Base-by-base conservation (phyloP, 106 monocot genomes). In the Vanilla planifolia region DNA sequence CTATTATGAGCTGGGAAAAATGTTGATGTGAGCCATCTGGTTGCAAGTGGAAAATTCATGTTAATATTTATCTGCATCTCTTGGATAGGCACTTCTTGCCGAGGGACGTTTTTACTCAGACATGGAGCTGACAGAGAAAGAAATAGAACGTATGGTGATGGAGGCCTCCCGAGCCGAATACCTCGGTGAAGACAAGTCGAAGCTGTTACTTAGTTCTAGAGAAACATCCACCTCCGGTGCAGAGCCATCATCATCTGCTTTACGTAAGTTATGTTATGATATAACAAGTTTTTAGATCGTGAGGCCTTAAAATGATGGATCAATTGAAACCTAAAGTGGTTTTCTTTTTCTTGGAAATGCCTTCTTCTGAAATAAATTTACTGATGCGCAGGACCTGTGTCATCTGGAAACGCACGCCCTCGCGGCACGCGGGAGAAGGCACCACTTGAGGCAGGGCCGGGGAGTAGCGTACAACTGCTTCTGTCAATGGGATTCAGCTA, bases 81-180 rank as follows among this genome's bases (percentile, higher is more conserved):
- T 2, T 36, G 57, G 30, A 33, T 75, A 99, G 98, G 98, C 98
- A 40, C 88, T 99, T 76, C 24, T 99, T 37, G 88, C 98, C 33
- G 98, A 99, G 71, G 98, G 92, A 19, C 79, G 98, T 13, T 92
- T 99, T 47, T 99, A 85, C 70, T 92, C 98, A 14, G 98, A 99
- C 68, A n/a, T 99, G 70, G 98, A 99, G 67, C 50, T 88, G 24
- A 99, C 98, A 8, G 98, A 99, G 71, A 99, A 85, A 70, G 92
- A 99, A 64, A 92, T 99, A 35, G 98, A 99, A 67, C 81, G 79
- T 33, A 92, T 81, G 88, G 98, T 99, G 33, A 85, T 99, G 70
- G 98, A 99, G 66, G 92, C 88, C 6, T 99, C 98, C 42, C 81
- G 98, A 16, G 79, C 85, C 24, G 98, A 99, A 58, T 99, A 88